These are phyloP conservation scores for Sarcocystis neurona DNA, from an alignment of 169 alveolate species.

Conservation along the genomic window DNA sequence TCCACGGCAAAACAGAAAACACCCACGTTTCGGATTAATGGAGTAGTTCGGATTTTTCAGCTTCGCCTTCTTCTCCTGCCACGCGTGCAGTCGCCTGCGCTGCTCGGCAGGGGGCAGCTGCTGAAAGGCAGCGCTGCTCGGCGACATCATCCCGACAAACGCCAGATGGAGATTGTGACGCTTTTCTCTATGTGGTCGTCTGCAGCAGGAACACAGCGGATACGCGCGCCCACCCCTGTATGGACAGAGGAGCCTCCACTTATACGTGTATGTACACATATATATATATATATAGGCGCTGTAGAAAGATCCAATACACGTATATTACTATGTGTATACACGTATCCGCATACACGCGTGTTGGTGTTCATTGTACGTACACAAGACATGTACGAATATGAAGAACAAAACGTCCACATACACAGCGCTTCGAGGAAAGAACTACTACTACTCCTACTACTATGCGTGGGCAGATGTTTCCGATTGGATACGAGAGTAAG, in stretches of 20 bases:
- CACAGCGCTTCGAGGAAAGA: too few species aligned
- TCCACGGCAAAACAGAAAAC: too few species aligned
- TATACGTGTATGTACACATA: neutral
- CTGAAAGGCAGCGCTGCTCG: slow-evolving; percentile 9
- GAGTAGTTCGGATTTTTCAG: slow-evolving; percentile 32
- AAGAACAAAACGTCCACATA: too few species aligned
- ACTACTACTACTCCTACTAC: too few species aligned
- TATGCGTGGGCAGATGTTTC: too few species aligned
- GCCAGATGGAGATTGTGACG: neutral
- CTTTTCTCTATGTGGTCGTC: neutral
- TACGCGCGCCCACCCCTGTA: neutral
- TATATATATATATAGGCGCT: neutral
- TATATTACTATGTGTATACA: too few species aligned
- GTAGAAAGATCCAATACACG: neutral
- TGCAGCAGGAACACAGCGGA: neutral
- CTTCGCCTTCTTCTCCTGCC: slow-evolving; percentile 14
- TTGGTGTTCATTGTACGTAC: too few species aligned
- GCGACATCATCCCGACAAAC: slow-evolving; percentile 20
- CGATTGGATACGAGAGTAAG: too few species aligned
- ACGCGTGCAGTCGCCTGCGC: slow-evolving; percentile 32
- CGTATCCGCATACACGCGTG: too few species aligned
- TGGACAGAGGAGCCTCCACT: neutral
- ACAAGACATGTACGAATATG: too few species aligned
- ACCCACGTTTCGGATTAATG: slow-evolving; percentile 7
- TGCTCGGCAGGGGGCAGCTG: slow-evolving; percentile 24